Evolutionary conservation across 352 stramenopile genomes (phyloP), one percentile per base, ranked within the genome.

Genomic region (Phytophthora fragariae): DNA sequence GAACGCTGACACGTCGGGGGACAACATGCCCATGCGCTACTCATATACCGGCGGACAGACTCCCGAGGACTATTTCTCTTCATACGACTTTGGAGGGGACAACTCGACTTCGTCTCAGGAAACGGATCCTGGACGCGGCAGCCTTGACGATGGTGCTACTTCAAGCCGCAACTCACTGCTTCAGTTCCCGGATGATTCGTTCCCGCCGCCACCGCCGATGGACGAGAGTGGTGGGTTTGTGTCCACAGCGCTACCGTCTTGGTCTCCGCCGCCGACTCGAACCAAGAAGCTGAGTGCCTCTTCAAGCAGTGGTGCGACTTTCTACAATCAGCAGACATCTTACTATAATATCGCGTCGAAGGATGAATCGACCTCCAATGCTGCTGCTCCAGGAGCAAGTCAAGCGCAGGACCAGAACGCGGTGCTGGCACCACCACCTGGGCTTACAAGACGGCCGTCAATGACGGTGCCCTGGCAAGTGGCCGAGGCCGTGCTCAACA

Each of bases 381-480:
- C 74, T 17, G 63, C 6, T 68, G 46, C 52, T 19, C 47, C 17
- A 24, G 55, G 55, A 10, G 44, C 57, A 41, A 65, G 53, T 50
- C 63, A 73, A 68, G 67, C 61, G 14, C 80, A 82, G 46, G 88
- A 94, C 60, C 88, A 93, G 33, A 92, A 94, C 39, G 75, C 85
- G 0, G 74, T 92, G 24, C 86, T 93, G 14, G 75, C 84, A 2
- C 88, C 88, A 3, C 89, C 89, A 2, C 89, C 89, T 21, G 89
- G 89, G 11, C 80, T 95, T 10, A 88, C 88, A 35, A 86, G 89
- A 35, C 83, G 89, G 2, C 87, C 89, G 9, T 95, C 89, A 2
- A 95, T 95, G 89, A 95, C 89, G 4, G 89, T 95, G 24, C 89
- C 89, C 0, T 95, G 89, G 89, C 89, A 95, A 72, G 89, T 95